These are phyloP conservation scores for Wickerhamomyces kurtzmanii DNA, from an alignment of 805 yeast genomes.

Conservation along the genomic window DNA sequence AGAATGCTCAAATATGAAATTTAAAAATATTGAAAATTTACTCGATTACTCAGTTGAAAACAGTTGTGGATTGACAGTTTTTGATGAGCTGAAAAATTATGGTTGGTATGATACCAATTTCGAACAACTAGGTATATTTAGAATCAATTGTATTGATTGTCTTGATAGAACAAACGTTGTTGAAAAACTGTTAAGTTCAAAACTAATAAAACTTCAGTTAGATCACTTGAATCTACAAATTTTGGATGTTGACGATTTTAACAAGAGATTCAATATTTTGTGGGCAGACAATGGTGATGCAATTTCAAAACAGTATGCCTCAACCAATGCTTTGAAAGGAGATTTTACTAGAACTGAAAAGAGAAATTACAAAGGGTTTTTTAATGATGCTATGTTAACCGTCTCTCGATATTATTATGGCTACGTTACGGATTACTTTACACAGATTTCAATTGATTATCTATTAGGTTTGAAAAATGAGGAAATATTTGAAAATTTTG, in stretches of 20 bases:
- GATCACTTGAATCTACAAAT: constrained; percentile 7
- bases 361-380: constrained; percentile 29
- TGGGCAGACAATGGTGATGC: constrained; percentile 72
- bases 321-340: constrained; percentile 44
- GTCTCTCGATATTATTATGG: constrained; percentile 33
- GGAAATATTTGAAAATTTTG: constrained; percentile 30
- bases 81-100: constrained; percentile 9
- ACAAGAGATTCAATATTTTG: constrained; percentile 18
- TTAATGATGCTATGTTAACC: constrained; percentile 32
- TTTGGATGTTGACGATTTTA: constrained; percentile 8
- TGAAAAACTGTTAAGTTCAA: constrained; percentile 28
- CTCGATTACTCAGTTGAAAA: constrained; percentile 16
- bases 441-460: constrained; percentile 32
- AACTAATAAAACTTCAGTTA: constrained; percentile 16
- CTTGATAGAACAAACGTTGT: constrained; percentile 51
- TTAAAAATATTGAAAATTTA: constrained; percentile 23
- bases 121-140: constrained; percentile 42
- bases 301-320: constrained; percentile 52
- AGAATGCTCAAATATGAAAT: constrained; percentile 32
- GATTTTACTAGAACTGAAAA: constrained; percentile 34
- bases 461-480: constrained; percentile 25
- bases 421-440: constrained; percentile 31
- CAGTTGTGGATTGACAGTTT: constrained; percentile 5
- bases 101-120: constrained; percentile 21
- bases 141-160: constrained; percentile 57